phyloP scores from a whole-genome alignment of 805 yeast species.

The Myxozyma vanderwaltii region DNA sequence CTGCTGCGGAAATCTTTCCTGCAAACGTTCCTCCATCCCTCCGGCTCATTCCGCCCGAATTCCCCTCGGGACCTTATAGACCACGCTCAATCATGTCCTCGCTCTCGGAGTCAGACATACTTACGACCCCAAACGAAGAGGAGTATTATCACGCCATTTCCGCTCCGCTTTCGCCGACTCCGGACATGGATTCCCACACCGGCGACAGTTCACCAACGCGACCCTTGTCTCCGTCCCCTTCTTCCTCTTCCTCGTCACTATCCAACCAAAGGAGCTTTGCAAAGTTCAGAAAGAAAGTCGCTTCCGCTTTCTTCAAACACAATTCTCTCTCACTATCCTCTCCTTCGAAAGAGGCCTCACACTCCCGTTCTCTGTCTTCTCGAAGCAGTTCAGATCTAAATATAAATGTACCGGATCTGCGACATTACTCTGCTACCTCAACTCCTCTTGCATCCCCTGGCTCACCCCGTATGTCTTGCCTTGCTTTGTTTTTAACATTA shows the following conservation, averaged over 20 bases:
- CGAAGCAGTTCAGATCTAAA: constrained; percentile 20
- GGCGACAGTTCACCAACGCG: constrained; percentile 3
- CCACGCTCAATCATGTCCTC: constrained; percentile 32
- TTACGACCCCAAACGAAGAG: neutral
- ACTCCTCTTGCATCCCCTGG: constrained; percentile 20
- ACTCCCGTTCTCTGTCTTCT: constrained; percentile 7
- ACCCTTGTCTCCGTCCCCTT: constrained; percentile 25
- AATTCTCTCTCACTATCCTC: neutral
- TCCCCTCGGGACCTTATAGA: neutral
- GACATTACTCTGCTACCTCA: neutral
- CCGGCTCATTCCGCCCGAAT: neutral
- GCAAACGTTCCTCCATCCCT: neutral
- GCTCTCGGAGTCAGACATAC: constrained; percentile 24
- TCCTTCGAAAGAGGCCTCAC: constrained; percentile 4
- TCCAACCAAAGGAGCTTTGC: constrained; percentile 18
- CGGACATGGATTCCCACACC: neutral
- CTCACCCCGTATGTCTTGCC: constrained; percentile 18
- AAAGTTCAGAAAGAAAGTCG: constrained; percentile 13
- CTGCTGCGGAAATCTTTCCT: constrained; percentile 6
- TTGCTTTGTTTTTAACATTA: neutral
- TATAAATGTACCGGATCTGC: neutral
- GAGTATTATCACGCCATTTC: constrained; percentile 1
- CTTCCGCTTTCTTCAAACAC: constrained; percentile 19
- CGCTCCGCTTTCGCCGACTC: constrained; percentile 20
- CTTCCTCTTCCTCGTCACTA: constrained; percentile 24